Conservation (phyloP, 345 rosid species). For the Psidium guajava region DNA sequence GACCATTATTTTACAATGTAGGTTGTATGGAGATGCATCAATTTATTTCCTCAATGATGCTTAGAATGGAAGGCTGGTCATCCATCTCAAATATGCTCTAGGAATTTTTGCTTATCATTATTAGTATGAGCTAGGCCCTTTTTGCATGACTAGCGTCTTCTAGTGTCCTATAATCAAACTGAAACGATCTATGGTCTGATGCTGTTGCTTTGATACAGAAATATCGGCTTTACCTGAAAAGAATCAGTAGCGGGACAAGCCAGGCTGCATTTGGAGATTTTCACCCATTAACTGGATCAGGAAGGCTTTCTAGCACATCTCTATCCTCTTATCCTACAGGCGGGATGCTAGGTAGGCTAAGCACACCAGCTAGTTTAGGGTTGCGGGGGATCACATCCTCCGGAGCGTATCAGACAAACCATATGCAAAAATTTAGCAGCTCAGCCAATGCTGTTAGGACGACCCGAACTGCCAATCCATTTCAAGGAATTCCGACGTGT, state of each 20-base stretch:
- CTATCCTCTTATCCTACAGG: conserved; percentile 42
- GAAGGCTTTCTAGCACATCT: conserved; percentile 37
- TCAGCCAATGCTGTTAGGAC: conserved; percentile 17
- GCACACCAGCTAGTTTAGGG: conserved; percentile 53
- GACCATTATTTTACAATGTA: not conserved
- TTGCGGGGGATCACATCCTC: conserved; percentile 48
- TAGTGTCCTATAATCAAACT: not conserved
- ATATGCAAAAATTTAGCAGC: conserved; percentile 22
- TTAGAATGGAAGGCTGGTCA: not conserved
- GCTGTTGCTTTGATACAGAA: conserved; percentile 26
- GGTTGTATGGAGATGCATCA: not conserved
- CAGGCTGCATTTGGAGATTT: conserved; percentile 44
- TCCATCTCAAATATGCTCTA: not conserved
- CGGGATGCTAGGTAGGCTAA: conserved; percentile 62
- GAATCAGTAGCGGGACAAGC: conserved; percentile 58
- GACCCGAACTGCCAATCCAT: conserved; percentile 34
- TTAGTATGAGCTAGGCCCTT: not conserved
- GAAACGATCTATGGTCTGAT: not conserved
- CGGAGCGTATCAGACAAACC: conserved; percentile 29
- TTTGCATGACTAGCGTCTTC: not conserved
- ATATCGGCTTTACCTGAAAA: conserved; percentile 64
- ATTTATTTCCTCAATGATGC: not conserved
- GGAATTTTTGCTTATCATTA: not conserved
- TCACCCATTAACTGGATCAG: conserved; percentile 32
- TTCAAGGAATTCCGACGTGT: conserved; percentile 66